These are phyloP conservation scores for Cordyceps tenuipes DNA, from an alignment of 2,329 filamentous ascomycete genomes.

Conservation along the genomic window DNA sequence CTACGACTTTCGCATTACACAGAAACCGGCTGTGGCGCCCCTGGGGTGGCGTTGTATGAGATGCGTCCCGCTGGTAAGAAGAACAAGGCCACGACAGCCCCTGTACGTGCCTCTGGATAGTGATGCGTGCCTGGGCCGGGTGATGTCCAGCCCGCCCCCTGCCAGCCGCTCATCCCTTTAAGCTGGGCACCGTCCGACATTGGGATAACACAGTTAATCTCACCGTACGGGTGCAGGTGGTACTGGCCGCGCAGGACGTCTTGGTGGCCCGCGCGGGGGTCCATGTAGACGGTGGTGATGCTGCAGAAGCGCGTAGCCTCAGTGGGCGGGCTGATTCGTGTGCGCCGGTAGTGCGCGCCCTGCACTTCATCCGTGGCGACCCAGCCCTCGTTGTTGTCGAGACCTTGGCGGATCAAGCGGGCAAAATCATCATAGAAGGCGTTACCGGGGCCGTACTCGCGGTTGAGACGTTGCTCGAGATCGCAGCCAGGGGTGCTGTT, in stretches of 20 bases:
- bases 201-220: constrained; percentile 47
- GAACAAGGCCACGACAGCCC: constrained; percentile 43
- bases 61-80: constrained; percentile 49
- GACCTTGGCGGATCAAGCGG: constrained; percentile 27
- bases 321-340: constrained; percentile 37
- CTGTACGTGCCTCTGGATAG: constrained; percentile 43
- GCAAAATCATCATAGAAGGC: constrained; percentile 35
- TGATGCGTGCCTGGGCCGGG: constrained; percentile 48
- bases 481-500: constrained; percentile 36
- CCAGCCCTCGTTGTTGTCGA: constrained; percentile 34
- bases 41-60: constrained; percentile 37
- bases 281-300: constrained; percentile 51
- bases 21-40: constrained; percentile 30
- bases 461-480: constrained; percentile 35
- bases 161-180: constrained; percentile 48
- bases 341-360: constrained; percentile 38
- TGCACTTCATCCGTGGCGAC: constrained; percentile 33
- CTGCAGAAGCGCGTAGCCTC: constrained; percentile 41
- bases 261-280: constrained; percentile 25
- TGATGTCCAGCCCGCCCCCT: constrained; percentile 47
- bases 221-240: constrained; percentile 44
- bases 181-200: constrained; percentile 41
- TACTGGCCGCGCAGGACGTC: constrained; percentile 45
- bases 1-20: background rate
- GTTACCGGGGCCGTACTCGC: constrained; percentile 34